Percentiles rank a stretch among this genome's conserved stretches.
Evolutionary conservation across 331 rosid species (phyloP).

Genomic region (Quercus tomentella): DNA sequence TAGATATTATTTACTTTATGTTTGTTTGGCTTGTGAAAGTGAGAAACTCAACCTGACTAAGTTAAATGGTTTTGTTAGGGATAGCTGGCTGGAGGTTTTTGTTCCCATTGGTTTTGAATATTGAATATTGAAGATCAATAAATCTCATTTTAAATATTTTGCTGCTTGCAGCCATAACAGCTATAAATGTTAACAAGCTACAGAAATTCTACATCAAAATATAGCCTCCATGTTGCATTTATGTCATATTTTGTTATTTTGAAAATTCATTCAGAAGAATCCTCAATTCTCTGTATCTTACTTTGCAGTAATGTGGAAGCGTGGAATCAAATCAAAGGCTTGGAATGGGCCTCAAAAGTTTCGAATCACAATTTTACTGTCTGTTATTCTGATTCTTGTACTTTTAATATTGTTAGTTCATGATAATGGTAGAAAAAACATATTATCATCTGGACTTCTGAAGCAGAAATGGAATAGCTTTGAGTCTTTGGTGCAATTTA

Average conservation of each 20-base stretch:
- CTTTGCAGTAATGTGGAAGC: constrained; percentile 60
- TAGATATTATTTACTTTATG: not conserved
- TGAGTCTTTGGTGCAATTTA: constrained; percentile 43
- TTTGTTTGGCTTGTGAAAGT: not conserved
- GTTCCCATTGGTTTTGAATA: not conserved
- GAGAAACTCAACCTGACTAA: not conserved
- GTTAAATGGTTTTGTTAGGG: not conserved
- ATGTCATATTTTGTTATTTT: not conserved
- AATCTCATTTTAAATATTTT: not conserved
- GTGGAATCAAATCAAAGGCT: constrained; percentile 48
- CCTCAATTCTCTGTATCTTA: not conserved
- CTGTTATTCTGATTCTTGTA: constrained; percentile 34
- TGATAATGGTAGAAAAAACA: constrained; percentile 18
- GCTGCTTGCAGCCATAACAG: not conserved
- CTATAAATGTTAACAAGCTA: not conserved
- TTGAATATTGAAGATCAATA: not conserved
- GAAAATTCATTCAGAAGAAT: not conserved
- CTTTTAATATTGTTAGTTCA: constrained; percentile 23
- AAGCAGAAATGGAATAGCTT: constrained; percentile 57
- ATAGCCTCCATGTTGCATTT: not conserved
- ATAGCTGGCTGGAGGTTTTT: not conserved
- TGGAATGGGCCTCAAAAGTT: constrained; percentile 32
- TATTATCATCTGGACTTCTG: constrained; percentile 23
- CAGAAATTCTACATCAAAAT: not conserved
- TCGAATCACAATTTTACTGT: constrained; percentile 28